These are phyloP conservation scores for Xerocomellus chrysenteron DNA, from an alignment of 768 basidiomycete genomes.

Conservation along the genomic window DNA sequence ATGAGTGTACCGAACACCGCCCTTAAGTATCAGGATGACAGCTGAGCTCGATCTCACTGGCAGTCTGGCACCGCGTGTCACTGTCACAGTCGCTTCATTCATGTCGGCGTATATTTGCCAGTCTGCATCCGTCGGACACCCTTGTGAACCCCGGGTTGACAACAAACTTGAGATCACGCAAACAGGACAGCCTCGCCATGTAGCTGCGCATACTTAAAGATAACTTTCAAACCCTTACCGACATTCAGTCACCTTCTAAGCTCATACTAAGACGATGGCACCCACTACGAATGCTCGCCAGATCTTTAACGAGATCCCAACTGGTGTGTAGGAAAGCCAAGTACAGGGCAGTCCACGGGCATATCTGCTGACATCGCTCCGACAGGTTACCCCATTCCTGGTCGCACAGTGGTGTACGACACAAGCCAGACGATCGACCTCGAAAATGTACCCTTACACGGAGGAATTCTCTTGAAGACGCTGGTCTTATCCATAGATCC, in stretches of 20 bases:
- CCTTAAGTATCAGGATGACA: too few species aligned
- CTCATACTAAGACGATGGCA: not conserved
- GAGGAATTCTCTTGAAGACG: constrained; percentile 50
- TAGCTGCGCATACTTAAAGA: not conserved
- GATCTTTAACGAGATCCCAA: constrained; percentile 39
- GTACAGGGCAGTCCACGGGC: not conserved
- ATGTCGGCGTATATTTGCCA: too few species aligned
- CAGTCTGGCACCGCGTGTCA: too few species aligned
- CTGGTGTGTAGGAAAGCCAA: not conserved
- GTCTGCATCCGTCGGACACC: too few species aligned
- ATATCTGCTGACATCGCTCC: not conserved
- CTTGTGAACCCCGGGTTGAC: too few species aligned
- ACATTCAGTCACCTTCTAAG: not conserved
- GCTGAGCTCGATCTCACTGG: too few species aligned
- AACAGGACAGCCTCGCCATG: too few species aligned
- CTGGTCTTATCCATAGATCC: constrained; percentile 50
- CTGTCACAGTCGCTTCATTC: too few species aligned
- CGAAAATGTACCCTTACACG: constrained; percentile 42
- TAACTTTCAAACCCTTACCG: not conserved
- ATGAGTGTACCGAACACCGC: too few species aligned
- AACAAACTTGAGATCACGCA: too few species aligned
- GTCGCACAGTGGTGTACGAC: constrained; percentile 50
- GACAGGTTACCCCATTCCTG: constrained; percentile 39
- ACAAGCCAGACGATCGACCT: constrained; percentile 47
- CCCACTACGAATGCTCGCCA: constrained; percentile 35